Conservation (phyloP, 2,329 filamentous ascomycete genomes). For the Neonectria punicea region DNA sequence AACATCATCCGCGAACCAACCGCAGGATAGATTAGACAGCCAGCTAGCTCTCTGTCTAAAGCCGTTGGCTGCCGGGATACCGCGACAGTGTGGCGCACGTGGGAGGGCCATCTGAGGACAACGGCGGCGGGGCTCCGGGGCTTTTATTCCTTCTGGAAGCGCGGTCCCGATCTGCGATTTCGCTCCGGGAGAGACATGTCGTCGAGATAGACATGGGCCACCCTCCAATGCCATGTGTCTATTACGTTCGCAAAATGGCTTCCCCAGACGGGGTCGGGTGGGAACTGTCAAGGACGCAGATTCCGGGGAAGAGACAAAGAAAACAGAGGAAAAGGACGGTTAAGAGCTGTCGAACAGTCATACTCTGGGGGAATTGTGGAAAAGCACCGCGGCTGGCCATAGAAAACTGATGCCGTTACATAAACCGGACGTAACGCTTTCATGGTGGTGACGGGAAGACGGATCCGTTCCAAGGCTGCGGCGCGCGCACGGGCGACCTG, state of each 20-base stretch:
- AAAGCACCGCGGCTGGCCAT: constrained; percentile 30
- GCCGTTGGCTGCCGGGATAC: neutral
- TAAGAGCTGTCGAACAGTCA: constrained; percentile 4
- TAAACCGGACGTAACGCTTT: constrained; percentile 41
- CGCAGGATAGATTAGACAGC: neutral
- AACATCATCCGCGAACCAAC: neutral
- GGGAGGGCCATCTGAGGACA: neutral
- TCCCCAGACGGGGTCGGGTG: constrained; percentile 21
- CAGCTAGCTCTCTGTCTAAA: neutral
- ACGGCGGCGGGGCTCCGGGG: neutral
- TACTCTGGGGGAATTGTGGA: constrained; percentile 37
- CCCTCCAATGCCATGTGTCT: neutral
- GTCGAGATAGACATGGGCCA: constrained; percentile 13
- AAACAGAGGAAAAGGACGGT: neutral
- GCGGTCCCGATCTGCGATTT: neutral
- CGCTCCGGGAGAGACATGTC: neutral
- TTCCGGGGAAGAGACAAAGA: constrained; percentile 10
- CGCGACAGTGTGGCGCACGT: neutral
- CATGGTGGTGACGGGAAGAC: neutral
- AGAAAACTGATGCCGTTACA: constrained; percentile 38
- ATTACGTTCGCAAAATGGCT: neutral
- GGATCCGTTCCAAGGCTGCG: too few relatives aligned
- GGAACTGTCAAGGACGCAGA: neutral
- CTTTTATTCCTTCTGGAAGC: neutral
- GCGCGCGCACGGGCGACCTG: neutral